phyloP scores from a whole-genome alignment of 2,329 filamentous ascomycete species.

The Akanthomyces uredinophilus region DNA sequence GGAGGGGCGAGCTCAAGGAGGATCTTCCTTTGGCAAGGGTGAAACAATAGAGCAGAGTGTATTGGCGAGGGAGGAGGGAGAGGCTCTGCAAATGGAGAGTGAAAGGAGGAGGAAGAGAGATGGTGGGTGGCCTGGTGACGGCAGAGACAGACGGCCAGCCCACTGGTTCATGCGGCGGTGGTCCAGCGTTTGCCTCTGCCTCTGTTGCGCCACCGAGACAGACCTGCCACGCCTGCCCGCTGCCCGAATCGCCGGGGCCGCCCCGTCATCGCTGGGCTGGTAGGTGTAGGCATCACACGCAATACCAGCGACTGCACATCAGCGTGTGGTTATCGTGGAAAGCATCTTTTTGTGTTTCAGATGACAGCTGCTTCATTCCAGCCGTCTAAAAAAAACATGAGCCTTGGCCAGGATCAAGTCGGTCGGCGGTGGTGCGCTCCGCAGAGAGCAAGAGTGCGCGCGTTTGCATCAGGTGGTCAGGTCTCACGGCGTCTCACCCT shows the following conservation, averaged over 20 bases:
- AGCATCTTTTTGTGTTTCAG: neutral
- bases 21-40: neutral
- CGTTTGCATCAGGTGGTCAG: constrained; percentile 3
- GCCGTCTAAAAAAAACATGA: neutral
- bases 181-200: neutral
- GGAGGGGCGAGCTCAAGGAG: neutral
- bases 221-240: too few species aligned
- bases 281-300: neutral
- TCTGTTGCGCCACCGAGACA: too few species aligned
- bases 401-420: too few species aligned
- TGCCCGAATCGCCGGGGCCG: neutral
- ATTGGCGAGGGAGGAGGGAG: neutral
- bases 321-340: neutral
- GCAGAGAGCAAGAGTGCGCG: neutral
- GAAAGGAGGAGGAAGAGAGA: neutral
- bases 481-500: neutral
- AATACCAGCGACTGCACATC: neutral
- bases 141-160: neutral
- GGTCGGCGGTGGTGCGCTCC: too few species aligned
- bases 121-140: neutral
- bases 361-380: neutral
- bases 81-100: neutral
- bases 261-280: neutral
- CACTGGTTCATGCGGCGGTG: neutral
- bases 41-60: neutral